Base-by-base conservation (phyloP, 345 rosid genomes). In the Sonneratia alba region DNA sequence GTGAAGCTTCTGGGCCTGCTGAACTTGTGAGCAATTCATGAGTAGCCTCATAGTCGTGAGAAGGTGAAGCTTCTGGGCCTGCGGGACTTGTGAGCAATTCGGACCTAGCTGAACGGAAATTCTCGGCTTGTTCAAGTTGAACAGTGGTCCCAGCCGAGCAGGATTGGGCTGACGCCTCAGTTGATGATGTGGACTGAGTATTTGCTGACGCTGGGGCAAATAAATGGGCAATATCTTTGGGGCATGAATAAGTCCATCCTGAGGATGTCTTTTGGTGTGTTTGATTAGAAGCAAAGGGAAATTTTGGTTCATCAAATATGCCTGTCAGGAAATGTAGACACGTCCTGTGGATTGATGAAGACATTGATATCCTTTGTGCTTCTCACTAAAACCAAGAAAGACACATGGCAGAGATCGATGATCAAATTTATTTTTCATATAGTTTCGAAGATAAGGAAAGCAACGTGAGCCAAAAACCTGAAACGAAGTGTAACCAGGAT, bases 341-440 rank as follows among this genome's bases (percentile, higher is more conserved):
- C 55, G 36, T 2, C 51, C 56, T 4, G n/a, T n/a, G 8, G 69
- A 16, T 3, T 48, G 69, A 38, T 38, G 48, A 16, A 68, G 56
- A 47, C 71, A 68, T 15, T n/a, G 36, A 15, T 68, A 68, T 12
- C 71, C 71, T 47, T 68, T 68, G 16, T 68, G 56, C 71, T 68
- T 42, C 19, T 45, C 55, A 42, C 71, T 42, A 22, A 45, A 68
- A 0, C 72, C 72, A n/a, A 69, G 22, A 24, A 69, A 69, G 6
- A 69, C 40, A 34, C 40, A 69, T 7, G 38, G 42, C 7, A 45
- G 19, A 4, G 61, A 69, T 5, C 38, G 40, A 10, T 22, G 3
- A 6, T 69, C 42, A 9, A 69, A 51, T 22, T 48, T 69, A 8
- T 69, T 45, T 10, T 36, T 7, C 1, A 12, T 32, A 45, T 69